Evolutionary conservation across 257 asterid genomes (phyloP).

Genomic region (Fraxinus quadrangulata): DNA sequence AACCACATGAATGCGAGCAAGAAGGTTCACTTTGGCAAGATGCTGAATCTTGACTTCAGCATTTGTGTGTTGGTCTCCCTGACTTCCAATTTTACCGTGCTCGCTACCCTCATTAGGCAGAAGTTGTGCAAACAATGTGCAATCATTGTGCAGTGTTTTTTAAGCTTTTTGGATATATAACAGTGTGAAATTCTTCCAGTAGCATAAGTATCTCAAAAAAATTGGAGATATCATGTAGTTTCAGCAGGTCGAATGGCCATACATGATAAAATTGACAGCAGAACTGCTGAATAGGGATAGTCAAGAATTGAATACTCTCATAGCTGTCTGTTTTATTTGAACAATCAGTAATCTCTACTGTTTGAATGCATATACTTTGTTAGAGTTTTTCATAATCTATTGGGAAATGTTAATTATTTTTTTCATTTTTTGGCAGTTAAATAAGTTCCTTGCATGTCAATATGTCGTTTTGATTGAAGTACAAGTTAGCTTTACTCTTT

Average conservation of each 20-base stretch:
- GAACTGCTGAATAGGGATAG: constrained; percentile 18
- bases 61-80: constrained; percentile 49
- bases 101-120: constrained; percentile 29
- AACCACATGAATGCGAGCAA: constrained; percentile 62
- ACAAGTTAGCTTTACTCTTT: too few relatives aligned
- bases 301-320: background rate
- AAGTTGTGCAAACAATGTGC: too few relatives aligned
- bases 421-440: too few relatives aligned
- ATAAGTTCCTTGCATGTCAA: too few relatives aligned
- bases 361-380: too few relatives aligned
- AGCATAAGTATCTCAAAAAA: constrained; percentile 22
- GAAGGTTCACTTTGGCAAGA: constrained; percentile 58
- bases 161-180: background rate
- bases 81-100: constrained; percentile 68
- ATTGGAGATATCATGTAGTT: constrained; percentile 23
- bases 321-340: constrained; percentile 24
- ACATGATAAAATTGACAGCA: constrained; percentile 18
- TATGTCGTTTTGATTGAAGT: too few relatives aligned
- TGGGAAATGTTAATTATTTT: too few relatives aligned
- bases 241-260: constrained; percentile 17
- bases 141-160: too few relatives aligned
- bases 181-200: constrained; percentile 29
- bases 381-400: too few relatives aligned
- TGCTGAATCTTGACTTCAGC: constrained; percentile 62
- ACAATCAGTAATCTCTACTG: constrained; percentile 19